phyloP scores from a whole-genome alignment of 352 stramenopile species.

The Phytophthora tubulina region DNA sequence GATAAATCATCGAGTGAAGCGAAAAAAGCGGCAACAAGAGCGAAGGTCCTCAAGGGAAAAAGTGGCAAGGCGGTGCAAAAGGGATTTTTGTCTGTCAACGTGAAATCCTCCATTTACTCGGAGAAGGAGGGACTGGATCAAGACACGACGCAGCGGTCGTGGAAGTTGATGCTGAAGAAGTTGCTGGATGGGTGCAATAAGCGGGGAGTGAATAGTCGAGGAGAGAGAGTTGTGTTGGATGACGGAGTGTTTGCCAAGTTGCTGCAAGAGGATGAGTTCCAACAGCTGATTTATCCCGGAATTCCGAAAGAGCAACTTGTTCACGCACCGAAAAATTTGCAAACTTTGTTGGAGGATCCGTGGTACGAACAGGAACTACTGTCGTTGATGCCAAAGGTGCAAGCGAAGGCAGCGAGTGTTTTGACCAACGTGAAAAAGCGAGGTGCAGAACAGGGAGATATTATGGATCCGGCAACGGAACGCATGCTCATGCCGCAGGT shows the following conservation, averaged over 20 bases:
- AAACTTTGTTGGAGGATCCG: slow-evolving; percentile 76
- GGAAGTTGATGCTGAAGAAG: slow-evolving; percentile 71
- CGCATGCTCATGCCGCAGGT: slow-evolving; percentile 74
- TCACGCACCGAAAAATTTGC: slow-evolving; percentile 76
- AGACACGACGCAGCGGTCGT: slow-evolving; percentile 54
- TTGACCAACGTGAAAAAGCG: slow-evolving; percentile 84
- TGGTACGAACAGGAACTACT: slow-evolving; percentile 86
- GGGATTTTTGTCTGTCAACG: slow-evolving; percentile 56
- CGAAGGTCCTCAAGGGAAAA: slow-evolving; percentile 15
- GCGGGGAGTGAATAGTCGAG: slow-evolving; percentile 60
- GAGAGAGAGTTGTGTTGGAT: slow-evolving; percentile 71
- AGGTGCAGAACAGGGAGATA: slow-evolving; percentile 72
- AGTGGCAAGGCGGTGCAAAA: slow-evolving; percentile 45
- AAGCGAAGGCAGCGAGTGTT: slow-evolving; percentile 80
- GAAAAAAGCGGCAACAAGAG: slow-evolving; percentile 68
- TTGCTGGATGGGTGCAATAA: slow-evolving; percentile 71
- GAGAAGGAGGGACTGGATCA: slow-evolving; percentile 71
- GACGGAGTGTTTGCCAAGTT: slow-evolving; percentile 86
- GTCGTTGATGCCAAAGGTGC: slow-evolving; percentile 82
- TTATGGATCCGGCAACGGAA: slow-evolving; percentile 85
- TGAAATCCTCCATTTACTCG: slow-evolving; percentile 59
- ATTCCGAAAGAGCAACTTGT: slow-evolving; percentile 74
- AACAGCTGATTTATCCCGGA: slow-evolving; percentile 82
- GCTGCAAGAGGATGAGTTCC: slow-evolving; percentile 74
- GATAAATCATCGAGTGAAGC: slow-evolving; percentile 30